Evolutionary conservation across 208 protist genomes (phyloP).

Genomic region (Angomonas deanei): DNA sequence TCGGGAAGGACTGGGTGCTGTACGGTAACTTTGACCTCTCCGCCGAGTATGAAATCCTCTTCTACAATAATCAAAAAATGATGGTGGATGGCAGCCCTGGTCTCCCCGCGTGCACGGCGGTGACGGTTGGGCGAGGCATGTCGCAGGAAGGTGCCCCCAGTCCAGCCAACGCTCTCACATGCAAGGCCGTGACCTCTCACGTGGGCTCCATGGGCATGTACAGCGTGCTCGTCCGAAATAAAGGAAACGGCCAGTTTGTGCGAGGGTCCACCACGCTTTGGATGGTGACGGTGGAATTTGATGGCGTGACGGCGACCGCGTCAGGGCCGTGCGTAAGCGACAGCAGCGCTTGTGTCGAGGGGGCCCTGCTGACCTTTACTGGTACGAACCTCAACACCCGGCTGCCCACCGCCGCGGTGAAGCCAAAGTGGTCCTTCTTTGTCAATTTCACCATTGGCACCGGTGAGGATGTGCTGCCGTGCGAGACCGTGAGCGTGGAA

Average conservation of each 20-base stretch:
- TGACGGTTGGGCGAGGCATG: not conserved
- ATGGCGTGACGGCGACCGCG: constrained; percentile 3
- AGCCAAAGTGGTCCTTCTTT: not conserved
- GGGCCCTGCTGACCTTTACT: constrained; percentile 3
- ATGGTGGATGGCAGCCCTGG: not conserved
- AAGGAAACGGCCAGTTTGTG: not conserved
- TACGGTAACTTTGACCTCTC: constrained; percentile 7
- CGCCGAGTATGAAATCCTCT: not conserved
- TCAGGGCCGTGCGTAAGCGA: not conserved
- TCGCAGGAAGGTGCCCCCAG: not conserved
- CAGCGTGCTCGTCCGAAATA: constrained; percentile 11
- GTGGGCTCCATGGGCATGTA: constrained; percentile 14
- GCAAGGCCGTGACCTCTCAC: constrained; percentile 3
- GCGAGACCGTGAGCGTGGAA: not conserved
- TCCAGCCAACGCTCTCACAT: not conserved
- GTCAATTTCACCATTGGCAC: constrained; percentile 7
- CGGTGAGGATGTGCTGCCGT: not conserved
- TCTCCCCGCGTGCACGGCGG: constrained; percentile 5
- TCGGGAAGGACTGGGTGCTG: constrained; percentile 1
- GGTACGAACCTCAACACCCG: not conserved
- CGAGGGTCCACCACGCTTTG: constrained; percentile 3
- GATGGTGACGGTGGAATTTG: constrained; percentile 1
- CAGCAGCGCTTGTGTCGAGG: constrained; percentile 9
- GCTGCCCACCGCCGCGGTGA: not conserved
- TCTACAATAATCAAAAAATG: constrained; percentile 10